Conservation (phyloP, 129 eudicot genomes). For the carrot (Daucus carota) region DH1_v3.0 NC_030383.2:13365001-13365500, state of each 20-base stretch:
- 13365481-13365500: neutral
- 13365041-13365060: neutral
- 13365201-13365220: too few species aligned
- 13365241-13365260: too few species aligned
- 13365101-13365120: neutral
- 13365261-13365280: too few species aligned
- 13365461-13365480: neutral
- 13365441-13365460: neutral
- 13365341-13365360: constrained; percentile 11
- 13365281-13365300: neutral
- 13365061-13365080: too few species aligned
- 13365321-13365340: constrained; percentile 14
- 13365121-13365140: too few species aligned
- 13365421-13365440: neutral
- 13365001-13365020: neutral
- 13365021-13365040: neutral
- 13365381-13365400: constrained; percentile 32
- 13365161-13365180: too few species aligned
- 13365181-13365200: too few species aligned
- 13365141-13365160: too few species aligned
- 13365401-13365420: constrained; percentile 17
- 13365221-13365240: too few species aligned
- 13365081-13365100: neutral
- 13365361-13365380: constrained; percentile 32
- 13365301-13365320: neutral